These are phyloP conservation scores for Russula sp. DNA, from an alignment of 768 basidiomycete species.

Conservation along the genomic window DNA sequence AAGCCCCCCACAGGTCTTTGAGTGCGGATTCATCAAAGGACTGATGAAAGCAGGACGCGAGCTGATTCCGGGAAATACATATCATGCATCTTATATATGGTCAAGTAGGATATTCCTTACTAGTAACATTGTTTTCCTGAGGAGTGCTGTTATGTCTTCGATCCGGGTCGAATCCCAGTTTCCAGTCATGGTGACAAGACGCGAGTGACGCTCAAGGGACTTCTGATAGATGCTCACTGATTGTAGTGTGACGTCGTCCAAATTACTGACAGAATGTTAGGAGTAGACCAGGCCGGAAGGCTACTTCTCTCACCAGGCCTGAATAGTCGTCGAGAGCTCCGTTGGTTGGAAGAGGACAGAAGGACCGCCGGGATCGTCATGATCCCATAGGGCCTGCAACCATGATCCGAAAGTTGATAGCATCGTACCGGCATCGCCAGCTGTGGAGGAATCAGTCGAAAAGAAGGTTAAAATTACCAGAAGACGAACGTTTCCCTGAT, in stretches of 20 bases:
- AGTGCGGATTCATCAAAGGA: slow-evolving; percentile 17
- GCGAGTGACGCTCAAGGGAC: slow-evolving; percentile 8
- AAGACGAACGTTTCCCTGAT: slow-evolving; percentile 34
- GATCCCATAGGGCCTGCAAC: slow-evolving; percentile 20
- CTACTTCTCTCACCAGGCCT: slow-evolving; percentile 7
- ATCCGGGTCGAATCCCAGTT: neutral
- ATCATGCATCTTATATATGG: neutral
- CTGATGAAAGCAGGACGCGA: slow-evolving; percentile 10
- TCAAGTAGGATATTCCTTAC: neutral
- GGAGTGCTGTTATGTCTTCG: slow-evolving; percentile 8
- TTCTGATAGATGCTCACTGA: neutral
- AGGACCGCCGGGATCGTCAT: slow-evolving; percentile 8
- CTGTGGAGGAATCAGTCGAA: neutral
- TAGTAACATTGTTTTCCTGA: slow-evolving; percentile 4
- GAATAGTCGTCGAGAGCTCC: slow-evolving; percentile 6
- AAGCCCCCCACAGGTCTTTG: neutral
- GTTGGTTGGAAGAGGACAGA: slow-evolving; percentile 16
- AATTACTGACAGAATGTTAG: slow-evolving; percentile 13
- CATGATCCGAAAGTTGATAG: slow-evolving; percentile 15
- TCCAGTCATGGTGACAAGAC: slow-evolving; percentile 1
- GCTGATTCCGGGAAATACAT: neutral
- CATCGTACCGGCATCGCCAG: neutral
- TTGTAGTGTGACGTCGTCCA: slow-evolving; percentile 10
- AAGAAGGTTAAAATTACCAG: neutral
- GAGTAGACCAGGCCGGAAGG: neutral